These are phyloP conservation scores for Betula pendula DNA, from an alignment of 306 rosid genomes.

Conservation along the genomic window DNA sequence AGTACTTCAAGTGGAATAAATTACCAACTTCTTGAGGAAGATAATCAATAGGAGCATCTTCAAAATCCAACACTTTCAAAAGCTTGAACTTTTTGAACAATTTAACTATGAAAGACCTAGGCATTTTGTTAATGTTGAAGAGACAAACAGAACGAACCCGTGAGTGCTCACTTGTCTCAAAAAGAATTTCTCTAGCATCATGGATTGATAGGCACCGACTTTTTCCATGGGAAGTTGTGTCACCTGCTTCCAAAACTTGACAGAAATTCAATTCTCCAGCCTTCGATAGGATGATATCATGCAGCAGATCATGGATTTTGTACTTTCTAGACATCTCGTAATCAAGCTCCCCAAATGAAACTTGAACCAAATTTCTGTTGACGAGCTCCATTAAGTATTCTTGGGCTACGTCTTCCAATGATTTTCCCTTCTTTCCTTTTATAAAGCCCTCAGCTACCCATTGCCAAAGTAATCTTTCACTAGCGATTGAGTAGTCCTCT, in stretches of 20 bases:
- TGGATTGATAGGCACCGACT: neutral
- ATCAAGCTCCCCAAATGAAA: neutral
- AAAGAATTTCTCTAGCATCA: neutral
- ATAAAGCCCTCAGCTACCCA: slow-evolving; percentile 28
- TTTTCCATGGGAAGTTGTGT: neutral
- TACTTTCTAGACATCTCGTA: neutral
- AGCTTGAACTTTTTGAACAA: neutral
- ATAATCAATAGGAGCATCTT: neutral
- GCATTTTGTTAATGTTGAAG: neutral
- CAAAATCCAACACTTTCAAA: slow-evolving; percentile 5
- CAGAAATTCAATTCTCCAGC: neutral
- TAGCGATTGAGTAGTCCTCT: slow-evolving; percentile 1
- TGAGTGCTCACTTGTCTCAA: neutral
- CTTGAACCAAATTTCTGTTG: slow-evolving; percentile 6
- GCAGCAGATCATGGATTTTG: neutral
- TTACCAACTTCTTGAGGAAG: neutral
- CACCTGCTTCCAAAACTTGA: neutral
- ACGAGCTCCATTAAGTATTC: slow-evolving; percentile 16
- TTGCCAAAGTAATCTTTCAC: neutral
- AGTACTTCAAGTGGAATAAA: neutral
- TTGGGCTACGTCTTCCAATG: neutral
- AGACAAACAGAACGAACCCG: neutral
- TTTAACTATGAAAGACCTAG: neutral
- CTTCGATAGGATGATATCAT: slow-evolving; percentile 1
- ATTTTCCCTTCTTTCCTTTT: neutral